phyloP scores from a whole-genome alignment of 2,329 filamentous ascomycete species.

The Salinomyces thailandicus region DNA sequence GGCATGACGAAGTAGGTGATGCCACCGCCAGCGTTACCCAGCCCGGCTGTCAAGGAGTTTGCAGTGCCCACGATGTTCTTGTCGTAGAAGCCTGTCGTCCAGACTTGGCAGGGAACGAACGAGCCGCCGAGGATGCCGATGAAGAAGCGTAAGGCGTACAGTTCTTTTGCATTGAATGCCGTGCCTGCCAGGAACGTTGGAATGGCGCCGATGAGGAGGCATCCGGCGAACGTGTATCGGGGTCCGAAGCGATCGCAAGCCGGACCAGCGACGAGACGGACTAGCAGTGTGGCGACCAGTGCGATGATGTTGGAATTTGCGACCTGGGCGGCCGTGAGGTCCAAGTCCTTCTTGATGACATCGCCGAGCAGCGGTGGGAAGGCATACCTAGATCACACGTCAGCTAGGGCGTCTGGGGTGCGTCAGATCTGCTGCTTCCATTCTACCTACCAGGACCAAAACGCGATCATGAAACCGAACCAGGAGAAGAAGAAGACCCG shows the following conservation, averaged over 20 bases:
- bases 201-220: conserved; percentile 66
- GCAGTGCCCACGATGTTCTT: conserved; percentile 84
- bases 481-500: conserved; percentile 85
- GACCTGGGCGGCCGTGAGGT: conserved; percentile 59
- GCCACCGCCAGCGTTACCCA: conserved; percentile 79
- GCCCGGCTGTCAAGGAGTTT: conserved; percentile 73
- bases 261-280: conserved; percentile 69
- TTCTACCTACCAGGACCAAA: conserved; percentile 59
- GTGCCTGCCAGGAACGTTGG: conserved; percentile 75
- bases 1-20: conserved; percentile 94
- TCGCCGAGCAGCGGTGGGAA: conserved; percentile 73
- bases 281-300: conserved; percentile 60
- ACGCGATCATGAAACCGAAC: conserved; percentile 76
- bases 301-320: conserved; percentile 88
- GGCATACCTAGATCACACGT: conserved; percentile 54
- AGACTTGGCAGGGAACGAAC: conserved; percentile 83
- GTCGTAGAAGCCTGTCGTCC: conserved; percentile 88
- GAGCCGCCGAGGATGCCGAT: conserved; percentile 67
- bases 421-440: neutral
- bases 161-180: conserved; percentile 54
- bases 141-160: conserved; percentile 69
- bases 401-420: neutral
- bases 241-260: conserved; percentile 80
- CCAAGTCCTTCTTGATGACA: conserved; percentile 69
- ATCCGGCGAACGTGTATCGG: conserved; percentile 65